These are phyloP conservation scores for Lactifluus subvellereus DNA, from an alignment of 768 basidiomycete species.

Conservation along the genomic window DNA sequence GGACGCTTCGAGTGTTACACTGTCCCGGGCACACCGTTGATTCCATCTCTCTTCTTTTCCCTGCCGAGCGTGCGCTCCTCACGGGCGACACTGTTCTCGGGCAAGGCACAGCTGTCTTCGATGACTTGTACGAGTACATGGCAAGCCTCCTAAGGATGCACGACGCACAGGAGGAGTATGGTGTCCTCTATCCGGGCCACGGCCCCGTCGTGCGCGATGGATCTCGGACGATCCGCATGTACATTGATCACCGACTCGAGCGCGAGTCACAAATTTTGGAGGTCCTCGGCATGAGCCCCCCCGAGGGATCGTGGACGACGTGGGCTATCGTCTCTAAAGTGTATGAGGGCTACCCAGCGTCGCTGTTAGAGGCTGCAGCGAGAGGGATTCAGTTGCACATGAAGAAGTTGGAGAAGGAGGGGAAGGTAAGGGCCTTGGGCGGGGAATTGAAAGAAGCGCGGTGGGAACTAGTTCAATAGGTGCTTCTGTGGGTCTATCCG, in stretches of 20 bases:
- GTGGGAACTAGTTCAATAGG: constrained; percentile 38
- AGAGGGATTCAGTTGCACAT: constrained; percentile 64
- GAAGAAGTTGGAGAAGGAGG: constrained; percentile 63
- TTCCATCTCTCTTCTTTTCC: constrained; percentile 68
- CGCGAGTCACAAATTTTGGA: constrained; percentile 74
- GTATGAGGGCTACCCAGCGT: constrained; percentile 67
- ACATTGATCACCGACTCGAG: constrained; percentile 75
- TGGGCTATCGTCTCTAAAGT: constrained; percentile 59
- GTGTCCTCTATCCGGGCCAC: constrained; percentile 79
- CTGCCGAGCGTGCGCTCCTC: constrained; percentile 69
- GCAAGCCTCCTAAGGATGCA: constrained; percentile 53
- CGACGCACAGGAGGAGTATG: constrained; percentile 33
- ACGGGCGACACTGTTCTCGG: constrained; percentile 91
- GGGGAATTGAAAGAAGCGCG: constrained; percentile 47
- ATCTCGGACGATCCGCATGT: constrained; percentile 52
- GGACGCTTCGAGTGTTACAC: constrained; percentile 60
- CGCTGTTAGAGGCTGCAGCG: constrained; percentile 69
- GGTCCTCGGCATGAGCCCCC: constrained; percentile 38
- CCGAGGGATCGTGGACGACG: constrained; percentile 46
- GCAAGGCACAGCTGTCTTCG: constrained; percentile 85
- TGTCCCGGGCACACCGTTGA: constrained; percentile 91
- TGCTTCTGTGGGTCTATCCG: not conserved
- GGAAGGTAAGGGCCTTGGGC: constrained; percentile 43
- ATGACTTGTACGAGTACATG: constrained; percentile 71
- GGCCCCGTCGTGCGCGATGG: constrained; percentile 73